A percentile compares a stretch with the other conserved stretches of the same genome.
These are phyloP conservation scores for Solanum lycopersicoides DNA, from an alignment of 257 asterid species.

Conservation along the genomic window DNA sequence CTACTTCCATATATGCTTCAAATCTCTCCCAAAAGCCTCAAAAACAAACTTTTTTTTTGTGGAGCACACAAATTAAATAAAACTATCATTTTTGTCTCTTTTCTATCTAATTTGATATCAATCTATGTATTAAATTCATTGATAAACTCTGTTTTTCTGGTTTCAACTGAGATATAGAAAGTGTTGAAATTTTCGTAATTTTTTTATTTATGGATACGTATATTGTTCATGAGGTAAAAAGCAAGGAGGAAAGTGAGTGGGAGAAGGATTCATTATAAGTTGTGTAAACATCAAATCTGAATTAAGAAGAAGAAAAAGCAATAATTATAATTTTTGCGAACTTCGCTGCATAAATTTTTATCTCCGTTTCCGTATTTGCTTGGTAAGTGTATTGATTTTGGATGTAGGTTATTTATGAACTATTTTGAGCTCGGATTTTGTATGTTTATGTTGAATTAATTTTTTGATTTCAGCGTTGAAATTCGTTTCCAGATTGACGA, in stretches of 20 bases:
- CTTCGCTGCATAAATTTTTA: neutral
- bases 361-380: slow-evolving; percentile 4
- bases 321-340: neutral
- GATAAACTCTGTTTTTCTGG: neutral
- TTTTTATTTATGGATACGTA: slow-evolving; percentile 21
- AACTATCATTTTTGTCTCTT: neutral
- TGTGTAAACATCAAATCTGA: neutral
- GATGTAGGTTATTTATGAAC: neutral
- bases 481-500: neutral
- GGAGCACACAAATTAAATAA: neutral
- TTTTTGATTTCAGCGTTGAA: neutral
- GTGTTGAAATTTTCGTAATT: slow-evolving; percentile 3
- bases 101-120: slow-evolving; percentile 1
- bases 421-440: neutral
- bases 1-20: neutral
- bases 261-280: slow-evolving; percentile 13
- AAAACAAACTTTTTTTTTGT: neutral
- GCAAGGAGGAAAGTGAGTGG: slow-evolving; percentile 57
- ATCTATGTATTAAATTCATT: neutral
- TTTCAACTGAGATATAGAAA: neutral
- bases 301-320: neutral
- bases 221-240: slow-evolving; percentile 41
- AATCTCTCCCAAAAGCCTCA: neutral
- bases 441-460: neutral
- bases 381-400: slow-evolving; percentile 22